Conservation (phyloP, 2,329 filamentous ascomycete genomes). For the Purpureocillium takamizusanense region DNA sequence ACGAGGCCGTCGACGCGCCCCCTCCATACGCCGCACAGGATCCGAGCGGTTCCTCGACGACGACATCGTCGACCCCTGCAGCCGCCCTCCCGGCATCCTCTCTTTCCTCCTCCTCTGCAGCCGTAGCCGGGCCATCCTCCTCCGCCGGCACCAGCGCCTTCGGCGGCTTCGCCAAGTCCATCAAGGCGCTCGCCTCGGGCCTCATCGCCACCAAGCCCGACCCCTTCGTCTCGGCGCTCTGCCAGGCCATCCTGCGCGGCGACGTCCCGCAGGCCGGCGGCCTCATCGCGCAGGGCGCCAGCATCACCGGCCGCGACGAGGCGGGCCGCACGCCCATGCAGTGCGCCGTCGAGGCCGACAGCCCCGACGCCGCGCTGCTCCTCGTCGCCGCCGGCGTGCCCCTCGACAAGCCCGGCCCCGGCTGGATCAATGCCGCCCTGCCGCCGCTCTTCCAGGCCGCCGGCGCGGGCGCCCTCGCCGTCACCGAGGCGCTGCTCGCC, state of each 20-base stretch:
- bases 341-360: conserved; percentile 22
- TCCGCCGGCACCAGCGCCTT: conserved; percentile 4
- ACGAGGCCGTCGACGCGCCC: conserved; percentile 7
- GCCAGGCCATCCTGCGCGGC: conserved; percentile 21
- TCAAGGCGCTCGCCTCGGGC: conserved; percentile 23
- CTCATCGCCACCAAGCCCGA: conserved; percentile 22
- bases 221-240: conserved; percentile 26
- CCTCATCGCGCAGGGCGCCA: conserved; percentile 23
- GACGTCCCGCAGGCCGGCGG: conserved; percentile 23
- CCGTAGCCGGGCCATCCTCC: not conserved
- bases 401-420: conserved; percentile 10
- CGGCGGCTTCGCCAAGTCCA: conserved; percentile 22
- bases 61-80: no score
- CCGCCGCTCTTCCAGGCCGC: conserved; percentile 25
- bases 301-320: conserved; percentile 26
- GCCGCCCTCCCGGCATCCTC: no score
- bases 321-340: conserved; percentile 23
- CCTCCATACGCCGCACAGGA: conserved; percentile 13
- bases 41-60: no score
- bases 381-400: conserved; percentile 22
- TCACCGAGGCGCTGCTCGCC: conserved; percentile 17
- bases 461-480: conserved; percentile 15
- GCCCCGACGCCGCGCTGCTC: conserved; percentile 19
- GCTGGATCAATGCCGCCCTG: conserved; percentile 10
- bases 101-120: conserved; percentile 7